Evolutionary conservation across 2,329 filamentous ascomycete genomes (phyloP), one percentile per base, ranked within the genome.

Genomic region (Cladosporium sp.): DNA sequence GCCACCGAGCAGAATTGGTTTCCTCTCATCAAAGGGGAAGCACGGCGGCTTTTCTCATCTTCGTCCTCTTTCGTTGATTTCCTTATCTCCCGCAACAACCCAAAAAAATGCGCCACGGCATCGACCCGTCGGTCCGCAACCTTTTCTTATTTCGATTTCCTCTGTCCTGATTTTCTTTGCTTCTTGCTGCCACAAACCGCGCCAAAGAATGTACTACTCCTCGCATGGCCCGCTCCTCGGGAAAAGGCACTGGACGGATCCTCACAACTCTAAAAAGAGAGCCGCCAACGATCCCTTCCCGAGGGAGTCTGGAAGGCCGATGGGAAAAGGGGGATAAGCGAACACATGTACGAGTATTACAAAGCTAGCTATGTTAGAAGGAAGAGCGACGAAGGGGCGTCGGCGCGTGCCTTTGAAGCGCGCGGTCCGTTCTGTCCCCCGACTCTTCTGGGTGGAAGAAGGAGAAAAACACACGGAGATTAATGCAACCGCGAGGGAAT

Each of bases 191-290:
- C 19, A 32, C 38, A 38, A 31, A 45, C 9, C 14, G 31, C 43
- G 31, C 46, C 46, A 49, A 49, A 49, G 46, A 49, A 49, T 49
- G 46, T 49, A 49, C 46, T 28, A 49, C 38, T 28, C 46, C 35
- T 38, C 35, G n/a, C 35, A 38, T 9, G 8, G 16, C 10, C n/a
- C 35, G n/a, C 35, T 14, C 35, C 35, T 38, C 13, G 8, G 13
- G 8, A 9, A 9, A n/a, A n/a, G 35, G 10, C 10, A 14, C 11
- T 38, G 13, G 35, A 14, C 35, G 34, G n/a, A 5, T 28, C 7
- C 22, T 28, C 7, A 28, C 22, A 28, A 28, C 4, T 18, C 16
- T 28, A 28, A 28, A 22, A 28, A 28, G 7, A 28, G 22, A 7
- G 2, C 22, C 22, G 22, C 22, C 22, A 28, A 7, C 22, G 22